These are phyloP conservation scores for Acer negundo DNA, from an alignment of 345 rosid genomes.

Conservation along the genomic window DNA sequence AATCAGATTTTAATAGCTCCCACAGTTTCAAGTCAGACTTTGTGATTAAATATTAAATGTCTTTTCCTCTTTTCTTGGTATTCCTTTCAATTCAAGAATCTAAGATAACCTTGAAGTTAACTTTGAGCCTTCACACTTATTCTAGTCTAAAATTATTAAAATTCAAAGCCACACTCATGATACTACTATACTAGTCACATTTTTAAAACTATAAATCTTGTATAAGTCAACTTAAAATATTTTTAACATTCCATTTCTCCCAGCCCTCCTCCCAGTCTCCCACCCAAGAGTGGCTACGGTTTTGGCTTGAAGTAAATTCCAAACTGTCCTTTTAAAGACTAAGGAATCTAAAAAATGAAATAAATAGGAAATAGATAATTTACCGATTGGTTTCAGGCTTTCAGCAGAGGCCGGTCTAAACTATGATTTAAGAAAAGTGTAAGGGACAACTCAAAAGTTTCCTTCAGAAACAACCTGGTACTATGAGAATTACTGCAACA, in stretches of 20 bases:
- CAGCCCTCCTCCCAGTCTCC: background rate
- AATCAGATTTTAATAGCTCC: background rate
- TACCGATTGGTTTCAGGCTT: background rate
- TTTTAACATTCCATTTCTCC: background rate
- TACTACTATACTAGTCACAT: no score
- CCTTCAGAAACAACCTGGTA: background rate
- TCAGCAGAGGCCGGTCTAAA: background rate
- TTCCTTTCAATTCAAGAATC: background rate
- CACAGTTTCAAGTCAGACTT: background rate
- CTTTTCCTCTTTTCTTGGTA: background rate
- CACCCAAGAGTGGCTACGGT: background rate
- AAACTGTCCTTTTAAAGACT: background rate
- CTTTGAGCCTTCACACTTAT: background rate
- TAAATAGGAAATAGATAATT: background rate
- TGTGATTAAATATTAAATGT: no score
- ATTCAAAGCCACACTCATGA: background rate
- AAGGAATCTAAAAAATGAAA: background rate
- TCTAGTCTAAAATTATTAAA: background rate
- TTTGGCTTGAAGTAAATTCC: background rate
- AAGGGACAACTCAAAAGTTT: background rate
- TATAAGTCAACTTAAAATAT: background rate
- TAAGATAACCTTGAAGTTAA: background rate
- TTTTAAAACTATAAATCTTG: background rate
- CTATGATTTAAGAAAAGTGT: background rate
- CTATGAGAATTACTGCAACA: background rate